Evolutionary conservation across 371 early-diverging fungal species (phyloP), one percentile per base, ranked within the genome.

Genomic region (Blakeslea trispora): DNA sequence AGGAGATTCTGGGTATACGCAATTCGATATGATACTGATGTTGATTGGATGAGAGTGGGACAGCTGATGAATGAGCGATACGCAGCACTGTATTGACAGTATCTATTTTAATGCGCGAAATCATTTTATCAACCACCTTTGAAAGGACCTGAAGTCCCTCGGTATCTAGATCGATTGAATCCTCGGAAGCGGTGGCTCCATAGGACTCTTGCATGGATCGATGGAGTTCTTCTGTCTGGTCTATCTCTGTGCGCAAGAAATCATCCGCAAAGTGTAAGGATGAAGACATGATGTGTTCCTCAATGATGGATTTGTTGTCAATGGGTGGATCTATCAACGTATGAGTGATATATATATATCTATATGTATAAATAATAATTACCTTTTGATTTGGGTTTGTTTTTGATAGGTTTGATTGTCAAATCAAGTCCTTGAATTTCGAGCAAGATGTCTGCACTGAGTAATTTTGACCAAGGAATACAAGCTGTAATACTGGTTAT

Each of bases 231-330:
- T 75, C 74, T 9, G 77, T 78, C 49, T 86, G 82, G 21, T 82
- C 65, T 19, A 82, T 69, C 56, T 90, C 90, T 24, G 83, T 82
- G 22, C 85, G 79, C 45, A 93, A 57, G 67, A 95, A 93, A 67
- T 91, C 92, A 31, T 87, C 93, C 10, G 95, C 95, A 55, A 95
- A 87, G 61, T 89, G 90, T 14, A 93, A 71, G 0, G 94, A 92
- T n/a, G 92, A 89, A 0, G 91, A 86, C 60, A 93, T 61, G 40
- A 91, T 78, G 21, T 86, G 87, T 32, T 81, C 83, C 21, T 81
- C 86, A 19, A 55, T 50, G 1, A 34, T 19, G 6, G 57, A 28
- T 28, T 28, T 28, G 7, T 7, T 34, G 22, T 45, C 40, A 15
- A 34, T 18, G 23, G n/a, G n/a, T n/a, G n/a, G n/a, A n/a, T n/a